A percentile compares a stretch with the other conserved stretches of the same genome.
Evolutionary conservation across 805 yeast species (phyloP).

Genomic region (Candida alai): DNA sequence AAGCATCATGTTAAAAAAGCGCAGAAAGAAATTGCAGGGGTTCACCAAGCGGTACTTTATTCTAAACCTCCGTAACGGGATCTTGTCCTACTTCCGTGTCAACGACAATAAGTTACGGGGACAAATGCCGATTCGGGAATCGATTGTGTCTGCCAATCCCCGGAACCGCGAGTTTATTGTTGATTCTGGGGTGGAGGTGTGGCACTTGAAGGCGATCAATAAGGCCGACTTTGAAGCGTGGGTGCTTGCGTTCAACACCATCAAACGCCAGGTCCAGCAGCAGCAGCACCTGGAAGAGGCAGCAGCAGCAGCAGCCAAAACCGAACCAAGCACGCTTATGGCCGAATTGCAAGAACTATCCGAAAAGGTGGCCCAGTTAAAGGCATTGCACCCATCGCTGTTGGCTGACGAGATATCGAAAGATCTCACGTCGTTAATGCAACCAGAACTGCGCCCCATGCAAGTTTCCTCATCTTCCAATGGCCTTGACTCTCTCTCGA

Average conservation of each 20-base stretch:
- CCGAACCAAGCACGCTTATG: background rate
- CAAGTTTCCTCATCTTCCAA: conserved; percentile 6
- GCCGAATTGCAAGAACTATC: conserved; percentile 18
- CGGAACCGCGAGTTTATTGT: conserved; percentile 66
- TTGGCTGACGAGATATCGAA: conserved; percentile 13
- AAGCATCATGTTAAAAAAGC: conserved; percentile 73
- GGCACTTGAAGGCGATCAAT: conserved; percentile 76
- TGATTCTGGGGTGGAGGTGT: conserved; percentile 93
- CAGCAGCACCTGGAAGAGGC: background rate
- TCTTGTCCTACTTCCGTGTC: conserved; percentile 77
- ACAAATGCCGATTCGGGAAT: conserved; percentile 79
- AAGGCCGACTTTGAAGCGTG: conserved; percentile 70
- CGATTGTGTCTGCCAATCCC: conserved; percentile 78
- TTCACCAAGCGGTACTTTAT: conserved; percentile 82
- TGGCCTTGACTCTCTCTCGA: conserved; percentile 22
- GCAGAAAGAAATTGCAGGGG: conserved; percentile 80
- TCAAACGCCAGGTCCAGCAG: conserved; percentile 26
- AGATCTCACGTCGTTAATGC: conserved; percentile 19
- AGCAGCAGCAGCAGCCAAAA: background rate
- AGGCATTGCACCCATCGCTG: conserved; percentile 9
- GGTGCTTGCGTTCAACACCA: conserved; percentile 71
- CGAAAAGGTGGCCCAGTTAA: conserved; percentile 20
- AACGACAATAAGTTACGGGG: conserved; percentile 78
- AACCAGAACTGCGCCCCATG: conserved; percentile 6
- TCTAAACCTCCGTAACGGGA: conserved; percentile 76